phyloP scores from a whole-genome alignment of 169 alveolate genomes.

The Babesia gibsoni region DNA sequence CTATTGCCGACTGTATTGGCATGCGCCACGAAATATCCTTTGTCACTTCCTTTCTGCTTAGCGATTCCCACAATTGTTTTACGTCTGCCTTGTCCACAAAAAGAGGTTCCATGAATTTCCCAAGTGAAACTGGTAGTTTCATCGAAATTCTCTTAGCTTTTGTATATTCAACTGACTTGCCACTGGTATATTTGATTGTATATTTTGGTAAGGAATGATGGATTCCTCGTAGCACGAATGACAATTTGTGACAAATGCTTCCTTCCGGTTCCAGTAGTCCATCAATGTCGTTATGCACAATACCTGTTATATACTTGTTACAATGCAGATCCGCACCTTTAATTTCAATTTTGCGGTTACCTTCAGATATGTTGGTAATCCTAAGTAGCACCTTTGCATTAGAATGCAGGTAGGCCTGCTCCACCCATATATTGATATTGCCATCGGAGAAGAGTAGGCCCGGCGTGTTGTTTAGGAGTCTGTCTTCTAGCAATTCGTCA shows the following conservation, averaged over 20 bases:
- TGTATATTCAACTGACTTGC: not conserved
- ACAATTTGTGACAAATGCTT: slow-evolving; percentile 28
- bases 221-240: slow-evolving; percentile 2
- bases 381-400: slow-evolving; percentile 27
- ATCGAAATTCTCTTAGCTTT: not conserved
- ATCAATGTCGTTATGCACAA: slow-evolving; percentile 6
- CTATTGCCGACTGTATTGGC: not conserved
- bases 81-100: slow-evolving; percentile 2
- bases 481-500: not conserved
- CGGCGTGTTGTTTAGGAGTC: slow-evolving; percentile 6
- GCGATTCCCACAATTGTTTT: slow-evolving; percentile 16
- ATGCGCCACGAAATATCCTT: not conserved
- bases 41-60: not conserved
- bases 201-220: slow-evolving; percentile 2
- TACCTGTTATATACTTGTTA: not conserved
- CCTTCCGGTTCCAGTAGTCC: slow-evolving; percentile 1
- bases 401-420: slow-evolving; percentile 33
- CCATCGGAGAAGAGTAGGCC: slow-evolving; percentile 9
- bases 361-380: not conserved
- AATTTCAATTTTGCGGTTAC: not conserved
- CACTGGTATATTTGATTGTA: not conserved
- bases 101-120: slow-evolving; percentile 40
- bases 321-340: not conserved
- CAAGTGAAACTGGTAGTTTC: slow-evolving; percentile 24
- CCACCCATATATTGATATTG: slow-evolving; percentile 2